Evolutionary conservation across 177 flowering plant species (phyloP).

Genomic region (Vitis hybrid): DNA sequence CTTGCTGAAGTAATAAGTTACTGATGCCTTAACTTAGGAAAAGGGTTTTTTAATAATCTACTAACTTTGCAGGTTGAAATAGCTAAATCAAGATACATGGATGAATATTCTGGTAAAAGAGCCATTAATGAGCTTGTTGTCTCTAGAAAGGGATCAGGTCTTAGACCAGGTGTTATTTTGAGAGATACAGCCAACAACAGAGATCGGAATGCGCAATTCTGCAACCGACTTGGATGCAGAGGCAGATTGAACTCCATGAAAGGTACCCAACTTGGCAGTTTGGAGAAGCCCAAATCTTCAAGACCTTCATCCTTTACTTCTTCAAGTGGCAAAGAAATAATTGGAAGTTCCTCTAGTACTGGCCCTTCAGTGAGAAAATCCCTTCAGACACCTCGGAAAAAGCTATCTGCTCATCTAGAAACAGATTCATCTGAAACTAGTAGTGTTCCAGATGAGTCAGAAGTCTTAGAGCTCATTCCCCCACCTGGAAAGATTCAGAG

Average conservation of each 20-base stretch:
- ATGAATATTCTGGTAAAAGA: slow-evolving; percentile 52
- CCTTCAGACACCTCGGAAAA: slow-evolving; percentile 26
- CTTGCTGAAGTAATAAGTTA: not conserved
- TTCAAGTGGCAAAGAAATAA: slow-evolving; percentile 54
- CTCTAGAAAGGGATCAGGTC: slow-evolving; percentile 45
- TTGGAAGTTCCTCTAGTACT: slow-evolving; percentile 61
- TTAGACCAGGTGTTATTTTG: slow-evolving; percentile 32
- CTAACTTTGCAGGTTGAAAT: slow-evolving; percentile 14
- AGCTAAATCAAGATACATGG: slow-evolving; percentile 35
- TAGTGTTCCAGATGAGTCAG: slow-evolving; percentile 34
- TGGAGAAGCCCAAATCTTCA: slow-evolving; percentile 39
- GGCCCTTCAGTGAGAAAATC: slow-evolving; percentile 32
- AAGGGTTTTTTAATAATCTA: not conserved
- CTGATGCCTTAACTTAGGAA: not conserved
- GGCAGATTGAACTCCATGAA: slow-evolving; percentile 53
- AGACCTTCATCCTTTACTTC: slow-evolving; percentile 41
- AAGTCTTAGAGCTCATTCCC: slow-evolving; percentile 25
- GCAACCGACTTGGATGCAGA: slow-evolving; percentile 74
- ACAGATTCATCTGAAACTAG: slow-evolving; percentile 48
- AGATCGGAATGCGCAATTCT: slow-evolving; percentile 45
- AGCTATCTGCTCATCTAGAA: slow-evolving; percentile 34
- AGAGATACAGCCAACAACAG: slow-evolving; percentile 43
- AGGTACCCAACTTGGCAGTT: slow-evolving; percentile 30
- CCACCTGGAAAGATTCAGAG: slow-evolving; percentile 28
- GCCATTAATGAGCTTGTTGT: slow-evolving; percentile 31